Evolutionary conservation across 2,329 filamentous ascomycete genomes (phyloP).

Genomic region (Ophiostoma ulmi): DNA sequence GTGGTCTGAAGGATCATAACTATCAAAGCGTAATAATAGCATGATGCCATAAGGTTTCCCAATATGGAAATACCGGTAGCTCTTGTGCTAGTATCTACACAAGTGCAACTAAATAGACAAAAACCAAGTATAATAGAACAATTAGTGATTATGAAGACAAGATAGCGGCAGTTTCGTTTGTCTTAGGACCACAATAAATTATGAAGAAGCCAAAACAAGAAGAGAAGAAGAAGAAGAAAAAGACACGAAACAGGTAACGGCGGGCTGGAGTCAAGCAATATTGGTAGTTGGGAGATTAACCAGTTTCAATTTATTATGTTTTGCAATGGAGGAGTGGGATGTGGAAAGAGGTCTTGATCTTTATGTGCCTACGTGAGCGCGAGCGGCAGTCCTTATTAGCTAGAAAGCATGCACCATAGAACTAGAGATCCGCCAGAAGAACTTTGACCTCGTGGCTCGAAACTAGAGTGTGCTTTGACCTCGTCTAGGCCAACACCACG

Average conservation of each 20-base stretch:
- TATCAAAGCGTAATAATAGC: not conserved
- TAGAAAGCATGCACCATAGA: not conserved
- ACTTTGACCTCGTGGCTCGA: not conserved
- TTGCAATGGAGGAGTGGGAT: not conserved
- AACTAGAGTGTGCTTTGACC: slow-evolving; percentile 5
- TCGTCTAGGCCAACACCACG: not conserved
- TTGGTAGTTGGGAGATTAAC: not conserved
- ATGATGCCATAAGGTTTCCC: not conserved
- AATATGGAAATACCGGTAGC: not conserved
- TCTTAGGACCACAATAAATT: not conserved
- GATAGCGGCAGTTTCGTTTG: not conserved
- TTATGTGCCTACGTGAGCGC: not conserved
- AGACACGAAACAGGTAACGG: not conserved
- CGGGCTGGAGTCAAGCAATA: not conserved
- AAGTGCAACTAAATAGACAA: not conserved
- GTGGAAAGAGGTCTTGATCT: not conserved
- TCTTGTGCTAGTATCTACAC: not conserved
- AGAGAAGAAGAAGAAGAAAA: too few species aligned
- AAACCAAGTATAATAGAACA: not conserved
- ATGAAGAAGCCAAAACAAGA: not conserved
- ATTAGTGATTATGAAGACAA: not conserved
- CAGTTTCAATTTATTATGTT: not conserved
- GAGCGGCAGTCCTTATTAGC: not conserved
- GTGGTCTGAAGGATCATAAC: not conserved
- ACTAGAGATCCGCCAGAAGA: not conserved